Evolutionary conservation across 805 yeast genomes (phyloP), one percentile per base, ranked within the genome.

Genomic region (Metschnikowia proteae): DNA sequence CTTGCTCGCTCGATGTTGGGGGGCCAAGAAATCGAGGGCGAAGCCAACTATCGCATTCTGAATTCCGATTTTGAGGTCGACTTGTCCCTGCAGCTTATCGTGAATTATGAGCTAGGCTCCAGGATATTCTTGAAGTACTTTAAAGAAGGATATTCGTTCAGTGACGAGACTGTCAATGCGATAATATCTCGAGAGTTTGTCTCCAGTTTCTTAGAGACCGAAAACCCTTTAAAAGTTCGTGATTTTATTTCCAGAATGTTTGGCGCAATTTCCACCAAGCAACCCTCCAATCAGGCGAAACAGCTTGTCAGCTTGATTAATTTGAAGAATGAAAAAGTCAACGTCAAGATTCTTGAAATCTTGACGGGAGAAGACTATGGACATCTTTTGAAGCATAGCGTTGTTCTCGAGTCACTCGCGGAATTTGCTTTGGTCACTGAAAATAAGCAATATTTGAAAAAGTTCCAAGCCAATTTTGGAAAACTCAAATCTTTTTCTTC

Each of bases 61-160:
- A n/a, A 28, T 27, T 8, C 41, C 31, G 54, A 49, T 17, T 60
- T 53, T 32, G 56, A 56, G 35, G 32, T 59, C 10, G 63, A 71
- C 54, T 58, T 73, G 48, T 55, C 62, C 8, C 43, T 61, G 10
- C 50, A 65, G 25, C 59, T 72, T 40, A 65, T 56, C 36, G 56
- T 66, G 5, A 61, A 66, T 48, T 60, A 60, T 37, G 45, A 61
- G 0, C 37, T 51, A 0, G 76, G 75, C 2, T 42, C 51, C 2
- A 46, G 48, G 6, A 52, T 49, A 45, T 73, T 73, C 45, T 37
- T 67, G 4, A 59, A 60, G 9, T 50, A 51, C 4, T 68, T 70
- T 50, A 50, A 53, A 8, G 59, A 60, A n/a, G 74, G 74, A 0
- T 61, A 58, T 34, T 58, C 59, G 6, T 73, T 73, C 56, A 60